A percentile compares a stretch with the other conserved stretches of the same genome.
phyloP scores from a whole-genome alignment of 2,329 filamentous ascomycete genomes.

The Alternaria sp. region DNA sequence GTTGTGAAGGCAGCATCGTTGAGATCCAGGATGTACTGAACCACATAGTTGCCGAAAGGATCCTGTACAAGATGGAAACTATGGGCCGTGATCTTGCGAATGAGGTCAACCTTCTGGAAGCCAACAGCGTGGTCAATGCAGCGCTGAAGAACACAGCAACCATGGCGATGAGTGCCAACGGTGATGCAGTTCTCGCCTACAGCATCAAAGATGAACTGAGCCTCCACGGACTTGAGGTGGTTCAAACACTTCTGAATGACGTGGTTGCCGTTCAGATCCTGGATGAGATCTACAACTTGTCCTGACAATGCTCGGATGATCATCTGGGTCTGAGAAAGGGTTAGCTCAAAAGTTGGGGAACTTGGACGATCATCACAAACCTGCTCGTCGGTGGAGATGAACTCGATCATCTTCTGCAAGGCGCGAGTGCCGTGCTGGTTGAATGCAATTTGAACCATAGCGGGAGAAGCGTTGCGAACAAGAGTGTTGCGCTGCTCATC shows the following conservation, averaged over 20 bases:
- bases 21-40: constrained; percentile 96
- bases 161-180: constrained; percentile 95
- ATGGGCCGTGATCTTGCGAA: constrained; percentile 85
- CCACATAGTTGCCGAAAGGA: constrained; percentile 97
- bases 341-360: constrained; percentile 18
- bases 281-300: constrained; percentile 91
- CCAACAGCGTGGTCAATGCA: constrained; percentile 97
- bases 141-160: constrained; percentile 96
- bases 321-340: constrained; percentile 66
- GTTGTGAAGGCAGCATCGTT: constrained; percentile 88
- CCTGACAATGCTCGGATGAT: constrained; percentile 85
- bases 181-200: constrained; percentile 86
- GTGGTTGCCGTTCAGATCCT: constrained; percentile 97
- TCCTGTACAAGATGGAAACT: constrained; percentile 93
- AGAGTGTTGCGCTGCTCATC: constrained; percentile 93
- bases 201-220: constrained; percentile 96
- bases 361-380: constrained; percentile 31
- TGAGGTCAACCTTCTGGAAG: constrained; percentile 85
- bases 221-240: constrained; percentile 82
- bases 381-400: constrained; percentile 85
- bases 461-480: constrained; percentile 85
- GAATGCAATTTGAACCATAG: constrained; percentile 91
- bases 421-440: constrained; percentile 98
- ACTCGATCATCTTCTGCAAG: constrained; percentile 99
- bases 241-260: constrained; percentile 99